phyloP scores from a whole-genome alignment of 495 filamentous ascomycete species.

The Lophiostoma macrostomum region DNA sequence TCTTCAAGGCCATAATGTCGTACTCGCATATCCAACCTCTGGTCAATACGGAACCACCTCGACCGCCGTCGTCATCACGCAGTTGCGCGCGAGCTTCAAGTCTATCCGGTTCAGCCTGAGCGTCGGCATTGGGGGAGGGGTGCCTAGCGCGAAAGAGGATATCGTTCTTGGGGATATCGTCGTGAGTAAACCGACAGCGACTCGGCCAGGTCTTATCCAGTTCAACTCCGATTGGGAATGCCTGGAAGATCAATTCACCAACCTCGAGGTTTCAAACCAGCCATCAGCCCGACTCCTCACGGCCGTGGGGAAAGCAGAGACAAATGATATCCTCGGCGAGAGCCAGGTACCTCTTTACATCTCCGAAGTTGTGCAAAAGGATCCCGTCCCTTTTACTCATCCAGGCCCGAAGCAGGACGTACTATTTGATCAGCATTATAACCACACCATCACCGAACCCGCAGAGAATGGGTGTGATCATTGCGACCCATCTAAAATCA shows the following conservation, averaged over 20 bases:
- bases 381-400: slow-evolving; percentile 18
- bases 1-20: slow-evolving; percentile 23
- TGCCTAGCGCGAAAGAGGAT: slow-evolving; percentile 38
- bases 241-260: slow-evolving; percentile 33
- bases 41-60: slow-evolving; percentile 43
- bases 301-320: slow-evolving; percentile 23
- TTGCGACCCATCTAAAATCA: slow-evolving; percentile 14
- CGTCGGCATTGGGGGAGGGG: slow-evolving; percentile 50
- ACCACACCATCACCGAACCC: no score
- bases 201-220: slow-evolving; percentile 40
- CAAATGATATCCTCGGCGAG: slow-evolving; percentile 14
- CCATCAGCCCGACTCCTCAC: slow-evolving; percentile 28
- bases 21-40: slow-evolving; percentile 42
- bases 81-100: slow-evolving; percentile 45
- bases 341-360: slow-evolving; percentile 17
- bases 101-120: slow-evolving; percentile 45
- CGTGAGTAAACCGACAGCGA: slow-evolving; percentile 36
- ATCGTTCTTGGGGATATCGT: slow-evolving; percentile 50
- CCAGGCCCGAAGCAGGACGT: slow-evolving; percentile 17
- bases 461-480: slow-evolving; percentile 18
- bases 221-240: slow-evolving; percentile 40
- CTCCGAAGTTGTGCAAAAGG: neutral
- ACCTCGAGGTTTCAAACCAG: no score
- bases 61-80: slow-evolving; percentile 36
- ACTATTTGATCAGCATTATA: slow-evolving; percentile 27